Conservation (phyloP, 2,329 filamentous ascomycete species). For the Pseudogymnoascus sp. region DNA sequence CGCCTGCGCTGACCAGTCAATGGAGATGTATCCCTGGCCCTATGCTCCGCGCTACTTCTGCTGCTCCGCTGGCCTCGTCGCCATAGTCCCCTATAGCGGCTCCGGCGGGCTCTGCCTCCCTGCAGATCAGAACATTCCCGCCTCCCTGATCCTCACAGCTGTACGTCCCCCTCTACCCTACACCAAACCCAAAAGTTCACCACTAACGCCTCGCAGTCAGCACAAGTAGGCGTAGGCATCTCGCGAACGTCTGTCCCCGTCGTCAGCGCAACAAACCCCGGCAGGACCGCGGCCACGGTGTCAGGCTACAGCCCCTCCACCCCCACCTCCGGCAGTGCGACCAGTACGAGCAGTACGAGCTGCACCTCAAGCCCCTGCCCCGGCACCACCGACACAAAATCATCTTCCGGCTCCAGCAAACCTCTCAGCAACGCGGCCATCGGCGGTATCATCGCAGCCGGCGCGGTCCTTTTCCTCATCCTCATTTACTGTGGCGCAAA, state of each 20-base stretch:
- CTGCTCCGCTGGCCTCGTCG: not conserved
- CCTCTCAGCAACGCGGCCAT: slow-evolving; percentile 1
- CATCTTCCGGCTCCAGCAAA: not conserved
- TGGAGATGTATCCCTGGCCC: slow-evolving; percentile 4
- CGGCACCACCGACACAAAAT: not conserved
- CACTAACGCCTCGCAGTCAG: not conserved
- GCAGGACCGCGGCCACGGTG: not conserved
- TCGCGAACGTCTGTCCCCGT: not conserved
- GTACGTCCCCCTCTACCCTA: not conserved
- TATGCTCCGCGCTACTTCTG: not conserved
- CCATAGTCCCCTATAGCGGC: not conserved
- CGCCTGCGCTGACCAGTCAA: slow-evolving; percentile 2
- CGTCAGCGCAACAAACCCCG: not conserved
- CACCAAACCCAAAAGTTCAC: not conserved
- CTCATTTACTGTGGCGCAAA: not conserved
- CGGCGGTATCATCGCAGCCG: not conserved
- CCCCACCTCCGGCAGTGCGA: not conserved
- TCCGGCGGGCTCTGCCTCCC: not conserved
- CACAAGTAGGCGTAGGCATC: not conserved
- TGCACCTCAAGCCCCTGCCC: not conserved
- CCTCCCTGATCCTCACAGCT: not conserved
- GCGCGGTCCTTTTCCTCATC: not conserved
- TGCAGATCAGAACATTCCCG: not conserved
- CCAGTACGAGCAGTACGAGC: not conserved
- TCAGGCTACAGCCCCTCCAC: not conserved